A percentile compares a stretch with the other conserved stretches of the same genome.
Evolutionary conservation across 1,284 basidiomycete species (phyloP).

Genomic region (Ceratorhiza oryzae-sativae): DNA sequence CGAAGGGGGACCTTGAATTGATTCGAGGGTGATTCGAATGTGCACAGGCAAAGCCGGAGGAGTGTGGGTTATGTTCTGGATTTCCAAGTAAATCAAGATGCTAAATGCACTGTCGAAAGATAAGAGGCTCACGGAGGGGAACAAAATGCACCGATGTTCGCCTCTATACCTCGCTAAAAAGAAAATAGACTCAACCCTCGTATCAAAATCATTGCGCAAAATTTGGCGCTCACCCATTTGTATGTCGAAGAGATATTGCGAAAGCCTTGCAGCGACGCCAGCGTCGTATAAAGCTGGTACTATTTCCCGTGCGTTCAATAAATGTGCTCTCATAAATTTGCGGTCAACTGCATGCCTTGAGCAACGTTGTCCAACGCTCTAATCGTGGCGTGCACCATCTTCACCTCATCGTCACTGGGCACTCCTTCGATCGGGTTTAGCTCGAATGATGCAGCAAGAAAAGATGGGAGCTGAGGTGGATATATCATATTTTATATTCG

Average conservation of each 20-base stretch:
- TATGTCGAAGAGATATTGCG: conserved; percentile 12
- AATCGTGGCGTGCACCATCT: background rate
- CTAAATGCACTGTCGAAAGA: too few relatives aligned
- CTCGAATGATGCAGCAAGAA: background rate
- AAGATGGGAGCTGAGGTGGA: background rate
- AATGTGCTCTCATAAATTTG: too few relatives aligned
- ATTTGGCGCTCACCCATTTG: conserved; percentile 17
- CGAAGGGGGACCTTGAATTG: background rate
- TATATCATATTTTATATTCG: too few relatives aligned
- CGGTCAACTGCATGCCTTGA: too few relatives aligned
- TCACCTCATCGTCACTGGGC: background rate
- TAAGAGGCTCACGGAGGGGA: background rate
- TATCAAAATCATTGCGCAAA: too few relatives aligned
- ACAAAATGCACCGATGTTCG: background rate
- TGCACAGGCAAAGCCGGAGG: background rate
- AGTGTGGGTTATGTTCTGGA: conserved; percentile 4
- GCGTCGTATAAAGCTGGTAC: conserved; percentile 6
- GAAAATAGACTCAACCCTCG: background rate
- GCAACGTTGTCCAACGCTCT: background rate
- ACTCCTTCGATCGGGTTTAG: background rate
- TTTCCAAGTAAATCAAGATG: background rate
- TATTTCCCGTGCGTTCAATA: too few relatives aligned
- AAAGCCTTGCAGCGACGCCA: background rate
- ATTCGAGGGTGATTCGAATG: background rate
- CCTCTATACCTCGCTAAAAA: background rate